Conservation (phyloP, 2,329 filamentous ascomycete species). For the Alternaria brassicae region DNA sequence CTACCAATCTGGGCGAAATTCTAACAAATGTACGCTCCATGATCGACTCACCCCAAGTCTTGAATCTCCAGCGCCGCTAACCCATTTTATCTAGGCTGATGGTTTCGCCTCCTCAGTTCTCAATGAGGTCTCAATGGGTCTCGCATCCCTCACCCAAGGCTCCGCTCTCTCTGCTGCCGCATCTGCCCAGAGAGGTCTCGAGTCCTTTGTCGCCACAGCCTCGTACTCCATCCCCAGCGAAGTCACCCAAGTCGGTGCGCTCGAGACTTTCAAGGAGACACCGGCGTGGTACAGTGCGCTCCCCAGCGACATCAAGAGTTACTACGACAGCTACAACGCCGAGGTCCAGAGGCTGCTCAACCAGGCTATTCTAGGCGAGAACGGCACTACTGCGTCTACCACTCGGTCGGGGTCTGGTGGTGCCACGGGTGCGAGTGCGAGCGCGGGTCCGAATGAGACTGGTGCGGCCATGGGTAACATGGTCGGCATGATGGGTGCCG, state of each 20-base stretch:
- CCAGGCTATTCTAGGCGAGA: conserved; percentile 18
- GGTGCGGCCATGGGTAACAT: conserved; percentile 12
- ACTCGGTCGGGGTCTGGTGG: conserved; percentile 3
- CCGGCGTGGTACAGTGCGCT: conserved; percentile 35
- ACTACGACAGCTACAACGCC: conserved; percentile 31
- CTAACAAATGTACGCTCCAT: conserved; percentile 24
- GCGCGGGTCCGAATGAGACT: conserved; percentile 4
- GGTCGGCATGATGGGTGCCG: conserved; percentile 22
- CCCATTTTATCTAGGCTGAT: conserved; percentile 7
- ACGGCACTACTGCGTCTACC: conserved; percentile 9
- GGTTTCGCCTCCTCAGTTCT: conserved; percentile 26
- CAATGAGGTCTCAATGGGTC: conserved; percentile 17
- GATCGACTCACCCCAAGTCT: neutral
- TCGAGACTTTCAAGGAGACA: conserved; percentile 26
- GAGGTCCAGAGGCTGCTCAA: conserved; percentile 26
- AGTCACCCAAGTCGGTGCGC: conserved; percentile 21
- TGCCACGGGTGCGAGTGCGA: conserved; percentile 2
- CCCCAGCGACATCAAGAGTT: conserved; percentile 33
- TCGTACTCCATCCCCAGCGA: conserved; percentile 22
- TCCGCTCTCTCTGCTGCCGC: conserved; percentile 21
- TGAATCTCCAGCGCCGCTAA: neutral
- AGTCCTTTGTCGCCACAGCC: conserved; percentile 32
- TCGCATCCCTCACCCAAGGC: conserved; percentile 23
- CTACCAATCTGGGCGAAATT: conserved; percentile 20
- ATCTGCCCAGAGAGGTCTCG: conserved; percentile 27